Evolutionary conservation across 164 flowering plant genomes (phyloP).

Genomic region (Liquidambar formosana): DNA sequence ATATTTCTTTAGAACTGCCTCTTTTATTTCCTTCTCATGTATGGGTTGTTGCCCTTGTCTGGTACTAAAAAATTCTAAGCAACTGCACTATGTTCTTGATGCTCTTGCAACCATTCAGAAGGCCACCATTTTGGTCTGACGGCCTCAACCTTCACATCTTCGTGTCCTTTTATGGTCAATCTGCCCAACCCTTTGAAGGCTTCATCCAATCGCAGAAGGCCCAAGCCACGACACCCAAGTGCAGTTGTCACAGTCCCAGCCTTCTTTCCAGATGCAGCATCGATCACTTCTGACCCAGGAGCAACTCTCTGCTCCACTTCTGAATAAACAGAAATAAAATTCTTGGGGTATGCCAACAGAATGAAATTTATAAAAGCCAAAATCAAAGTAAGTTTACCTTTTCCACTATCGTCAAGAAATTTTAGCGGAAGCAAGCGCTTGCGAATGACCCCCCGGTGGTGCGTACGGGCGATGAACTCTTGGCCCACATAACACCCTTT

Average conservation of each 20-base stretch:
- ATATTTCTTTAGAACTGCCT: too few species aligned
- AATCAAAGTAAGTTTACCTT: slow-evolving; percentile 38
- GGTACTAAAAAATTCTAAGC: slow-evolving; percentile 27
- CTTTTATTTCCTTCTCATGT: too few species aligned
- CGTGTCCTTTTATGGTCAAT: slow-evolving; percentile 52
- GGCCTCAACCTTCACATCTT: slow-evolving; percentile 56
- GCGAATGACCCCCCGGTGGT: slow-evolving; percentile 86
- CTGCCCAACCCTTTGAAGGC: slow-evolving; percentile 54
- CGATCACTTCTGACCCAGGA: slow-evolving; percentile 62
- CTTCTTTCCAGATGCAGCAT: slow-evolving; percentile 55
- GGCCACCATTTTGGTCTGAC: slow-evolving; percentile 96
- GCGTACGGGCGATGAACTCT: slow-evolving; percentile 88
- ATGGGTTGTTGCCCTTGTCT: background rate
- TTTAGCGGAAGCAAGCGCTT: slow-evolving; percentile 81
- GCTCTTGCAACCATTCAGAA: slow-evolving; percentile 61
- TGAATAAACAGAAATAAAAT: slow-evolving; percentile 19
- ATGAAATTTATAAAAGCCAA: background rate
- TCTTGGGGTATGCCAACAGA: background rate
- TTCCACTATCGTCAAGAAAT: slow-evolving; percentile 52
- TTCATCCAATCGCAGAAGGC: slow-evolving; percentile 72
- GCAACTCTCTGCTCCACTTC: slow-evolving; percentile 60
- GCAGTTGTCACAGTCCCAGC: slow-evolving; percentile 70
- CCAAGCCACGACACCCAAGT: slow-evolving; percentile 72
- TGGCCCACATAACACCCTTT: slow-evolving; percentile 98
- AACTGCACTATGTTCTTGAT: slow-evolving; percentile 39